Evolutionary conservation across 768 basidiomycete species (phyloP).

Genomic region (Termitomyces sp.): DNA sequence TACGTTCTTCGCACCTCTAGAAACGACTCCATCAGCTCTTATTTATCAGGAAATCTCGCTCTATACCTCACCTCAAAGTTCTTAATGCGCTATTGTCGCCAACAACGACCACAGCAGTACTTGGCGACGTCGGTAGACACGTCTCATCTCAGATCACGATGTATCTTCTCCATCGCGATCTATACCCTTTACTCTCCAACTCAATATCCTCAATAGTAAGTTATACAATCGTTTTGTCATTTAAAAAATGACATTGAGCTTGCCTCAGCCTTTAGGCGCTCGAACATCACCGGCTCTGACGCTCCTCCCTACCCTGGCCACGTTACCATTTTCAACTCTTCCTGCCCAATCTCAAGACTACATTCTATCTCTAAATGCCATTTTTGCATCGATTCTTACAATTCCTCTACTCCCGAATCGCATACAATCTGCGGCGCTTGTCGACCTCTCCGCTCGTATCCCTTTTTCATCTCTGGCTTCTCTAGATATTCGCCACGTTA

Average conservation of each 20-base stretch:
- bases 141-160: conserved; percentile 28
- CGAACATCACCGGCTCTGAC: conserved; percentile 51
- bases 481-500: conserved; percentile 17
- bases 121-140: conserved; percentile 26
- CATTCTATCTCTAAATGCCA: conserved; percentile 24
- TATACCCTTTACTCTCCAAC: conserved; percentile 36
- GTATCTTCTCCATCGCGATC: conserved; percentile 42
- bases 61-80: conserved; percentile 42
- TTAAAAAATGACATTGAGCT: not conserved
- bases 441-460: conserved; percentile 56
- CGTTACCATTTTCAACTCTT: conserved; percentile 30
- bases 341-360: conserved; percentile 16
- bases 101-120: conserved; percentile 12
- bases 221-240: conserved; percentile 1
- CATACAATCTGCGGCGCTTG: conserved; percentile 55
- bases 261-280: conserved; percentile 43
- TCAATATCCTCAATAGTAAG: conserved; percentile 48
- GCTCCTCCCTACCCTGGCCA: conserved; percentile 39
- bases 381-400: conserved; percentile 56
- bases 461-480: conserved; percentile 39
- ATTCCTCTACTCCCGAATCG: conserved; percentile 78
- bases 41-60: conserved; percentile 37
- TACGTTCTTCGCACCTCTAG: conserved; percentile 24
- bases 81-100: conserved; percentile 42
- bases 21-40: not conserved